These are phyloP conservation scores for Agaricales sp. DNA, from an alignment of 1,284 basidiomycete species.

Conservation along the genomic window DNA sequence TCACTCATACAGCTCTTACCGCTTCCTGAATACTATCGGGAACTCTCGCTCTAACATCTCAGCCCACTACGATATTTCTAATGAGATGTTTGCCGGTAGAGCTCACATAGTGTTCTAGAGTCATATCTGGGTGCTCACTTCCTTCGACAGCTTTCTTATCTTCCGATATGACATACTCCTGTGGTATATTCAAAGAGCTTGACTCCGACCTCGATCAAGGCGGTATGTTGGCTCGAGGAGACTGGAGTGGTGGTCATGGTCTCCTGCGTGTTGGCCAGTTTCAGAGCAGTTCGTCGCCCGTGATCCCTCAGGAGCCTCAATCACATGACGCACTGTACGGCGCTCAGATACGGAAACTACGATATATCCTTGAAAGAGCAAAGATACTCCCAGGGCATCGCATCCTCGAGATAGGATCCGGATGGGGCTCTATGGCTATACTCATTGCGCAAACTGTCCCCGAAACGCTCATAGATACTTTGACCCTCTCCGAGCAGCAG, in stretches of 20 bases:
- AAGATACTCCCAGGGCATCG: constrained; percentile 48
- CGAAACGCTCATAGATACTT: constrained; percentile 29
- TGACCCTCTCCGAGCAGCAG: constrained; percentile 69
- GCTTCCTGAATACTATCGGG: constrained; percentile 52
- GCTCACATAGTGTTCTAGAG: not conserved
- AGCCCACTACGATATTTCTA: constrained; percentile 68
- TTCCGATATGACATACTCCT: constrained; percentile 77
- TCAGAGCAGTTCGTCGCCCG: constrained; percentile 4
- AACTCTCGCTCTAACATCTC: constrained; percentile 64
- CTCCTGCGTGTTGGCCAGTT: constrained; percentile 15
- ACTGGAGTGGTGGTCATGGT: constrained; percentile 22
- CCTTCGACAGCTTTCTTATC: constrained; percentile 48
- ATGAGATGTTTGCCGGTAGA: constrained; percentile 41
- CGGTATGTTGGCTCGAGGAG: constrained; percentile 4
- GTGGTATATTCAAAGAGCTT: constrained; percentile 58
- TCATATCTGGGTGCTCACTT: constrained; percentile 3
- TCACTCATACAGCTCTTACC: constrained; percentile 29
- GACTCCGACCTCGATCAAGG: constrained; percentile 44
- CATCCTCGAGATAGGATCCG: constrained; percentile 73
- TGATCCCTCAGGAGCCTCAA: constrained; percentile 5
- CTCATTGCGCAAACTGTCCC: not conserved
- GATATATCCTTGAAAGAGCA: constrained; percentile 42
- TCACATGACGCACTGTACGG: constrained; percentile 45
- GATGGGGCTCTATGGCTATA: constrained; percentile 66
- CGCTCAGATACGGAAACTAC: constrained; percentile 59